Conservation (phyloP, 305 asterid species). For the Fraxinus sp. region DNA sequence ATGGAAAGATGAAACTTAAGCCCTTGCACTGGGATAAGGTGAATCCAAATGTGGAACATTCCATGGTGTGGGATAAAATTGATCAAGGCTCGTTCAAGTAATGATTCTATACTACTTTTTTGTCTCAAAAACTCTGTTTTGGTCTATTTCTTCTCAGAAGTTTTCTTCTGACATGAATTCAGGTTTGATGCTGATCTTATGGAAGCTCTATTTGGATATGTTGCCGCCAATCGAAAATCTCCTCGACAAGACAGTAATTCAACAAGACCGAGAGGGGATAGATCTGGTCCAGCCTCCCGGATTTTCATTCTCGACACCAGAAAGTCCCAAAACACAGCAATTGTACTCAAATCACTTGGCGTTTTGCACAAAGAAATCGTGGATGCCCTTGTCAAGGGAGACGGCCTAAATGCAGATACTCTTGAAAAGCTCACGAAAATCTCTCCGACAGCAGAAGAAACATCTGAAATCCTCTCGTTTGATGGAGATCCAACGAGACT, state of each 20-base stretch:
- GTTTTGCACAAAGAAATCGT: constrained; percentile 65
- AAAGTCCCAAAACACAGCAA: constrained; percentile 90
- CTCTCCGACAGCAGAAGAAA: constrained; percentile 69
- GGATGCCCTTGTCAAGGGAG: constrained; percentile 58
- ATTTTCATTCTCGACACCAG: constrained; percentile 85
- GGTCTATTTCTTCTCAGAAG: background rate
- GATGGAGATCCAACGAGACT: constrained; percentile 70
- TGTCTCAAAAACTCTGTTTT: background rate
- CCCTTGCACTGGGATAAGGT: constrained; percentile 96
- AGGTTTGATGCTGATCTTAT: constrained; percentile 92
- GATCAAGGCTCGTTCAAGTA: constrained; percentile 94
- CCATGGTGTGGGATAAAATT: constrained; percentile 94
- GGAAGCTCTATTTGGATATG: constrained; percentile 94
- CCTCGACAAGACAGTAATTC: constrained; percentile 41
- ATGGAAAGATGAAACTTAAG: constrained; percentile 65
- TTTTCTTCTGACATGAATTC: constrained; percentile 15
- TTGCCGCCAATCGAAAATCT: constrained; percentile 73
- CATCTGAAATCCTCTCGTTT: constrained; percentile 53
- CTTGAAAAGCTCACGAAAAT: constrained; percentile 68
- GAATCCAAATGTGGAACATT: constrained; percentile 68
- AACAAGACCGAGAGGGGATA: constrained; percentile 21
- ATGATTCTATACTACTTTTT: constrained; percentile 17
- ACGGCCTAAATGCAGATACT: constrained; percentile 60
- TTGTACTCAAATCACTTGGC: constrained; percentile 74
- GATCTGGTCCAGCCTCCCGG: constrained; percentile 53